These are phyloP conservation scores for Ceratobasidium sp. DNA, from an alignment of 1,284 basidiomycete genomes.

Conservation along the genomic window DNA sequence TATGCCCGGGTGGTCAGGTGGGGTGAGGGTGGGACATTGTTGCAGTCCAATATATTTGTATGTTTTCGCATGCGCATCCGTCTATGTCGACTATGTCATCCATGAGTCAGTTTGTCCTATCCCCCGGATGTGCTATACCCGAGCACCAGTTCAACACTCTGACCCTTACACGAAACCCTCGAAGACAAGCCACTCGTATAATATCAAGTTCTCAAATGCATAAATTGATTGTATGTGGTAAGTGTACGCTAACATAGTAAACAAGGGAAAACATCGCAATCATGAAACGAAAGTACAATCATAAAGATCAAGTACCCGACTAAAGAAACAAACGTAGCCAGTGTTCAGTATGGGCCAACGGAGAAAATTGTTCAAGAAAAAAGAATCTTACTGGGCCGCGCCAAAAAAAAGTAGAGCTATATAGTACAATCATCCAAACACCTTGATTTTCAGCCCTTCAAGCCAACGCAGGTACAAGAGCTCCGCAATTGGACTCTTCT, in stretches of 20 bases:
- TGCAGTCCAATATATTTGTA: slow-evolving; percentile 46
- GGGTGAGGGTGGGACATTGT: slow-evolving; percentile 39
- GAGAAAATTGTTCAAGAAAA: background rate
- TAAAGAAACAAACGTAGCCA: slow-evolving; percentile 21
- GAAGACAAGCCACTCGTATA: too few relatives aligned
- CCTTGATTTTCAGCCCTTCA: slow-evolving; percentile 86
- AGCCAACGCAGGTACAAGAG: slow-evolving; percentile 96
- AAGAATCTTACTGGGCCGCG: background rate
- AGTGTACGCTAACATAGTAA: slow-evolving; percentile 9
- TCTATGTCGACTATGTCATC: slow-evolving; percentile 47
- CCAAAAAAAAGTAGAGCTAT: slow-evolving; percentile 38
- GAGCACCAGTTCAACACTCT: too few relatives aligned
- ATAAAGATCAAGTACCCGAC: slow-evolving; percentile 3
- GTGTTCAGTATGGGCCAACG: slow-evolving; percentile 19
- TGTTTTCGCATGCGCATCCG: slow-evolving; percentile 41
- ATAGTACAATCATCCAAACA: slow-evolving; percentile 68
- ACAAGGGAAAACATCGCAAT: slow-evolving; percentile 11
- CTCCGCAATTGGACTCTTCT: slow-evolving; percentile 84
- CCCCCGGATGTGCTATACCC: too few relatives aligned
- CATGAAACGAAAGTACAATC: slow-evolving; percentile 6
- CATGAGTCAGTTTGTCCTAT: slow-evolving; percentile 22
- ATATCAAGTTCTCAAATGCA: background rate
- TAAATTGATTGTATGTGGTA: slow-evolving; percentile 11
- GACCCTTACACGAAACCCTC: background rate
- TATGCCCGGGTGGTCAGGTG: slow-evolving; percentile 9